Conservation (phyloP, 768 basidiomycete genomes). For the Tulasnella sp. region DNA sequence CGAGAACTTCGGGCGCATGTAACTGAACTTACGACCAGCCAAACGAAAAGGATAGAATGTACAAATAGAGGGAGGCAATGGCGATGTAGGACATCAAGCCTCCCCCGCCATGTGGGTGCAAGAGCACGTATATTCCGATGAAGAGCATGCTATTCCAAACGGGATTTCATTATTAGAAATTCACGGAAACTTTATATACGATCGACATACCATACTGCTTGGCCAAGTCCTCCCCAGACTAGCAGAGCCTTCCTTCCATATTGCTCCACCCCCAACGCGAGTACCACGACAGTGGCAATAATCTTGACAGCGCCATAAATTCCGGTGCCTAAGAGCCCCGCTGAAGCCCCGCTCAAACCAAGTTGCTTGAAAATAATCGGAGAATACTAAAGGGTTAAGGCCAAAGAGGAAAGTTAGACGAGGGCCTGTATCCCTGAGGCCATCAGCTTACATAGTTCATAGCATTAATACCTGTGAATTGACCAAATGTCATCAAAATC, state of each 20-base stretch:
- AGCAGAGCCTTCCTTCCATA: constrained; percentile 55
- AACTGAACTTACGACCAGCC: constrained; percentile 19
- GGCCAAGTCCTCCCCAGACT: constrained; percentile 44
- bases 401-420: not conserved
- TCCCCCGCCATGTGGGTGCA: constrained; percentile 31
- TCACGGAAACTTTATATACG: not conserved
- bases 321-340: constrained; percentile 63
- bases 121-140: constrained; percentile 38
- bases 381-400: constrained; percentile 31
- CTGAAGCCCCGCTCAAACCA: constrained; percentile 51
- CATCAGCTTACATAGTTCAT: constrained; percentile 38
- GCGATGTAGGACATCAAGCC: constrained; percentile 40
- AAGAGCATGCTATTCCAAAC: constrained; percentile 37
- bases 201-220: constrained; percentile 29
- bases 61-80: constrained; percentile 42
- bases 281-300: constrained; percentile 55
- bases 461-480: constrained; percentile 49
- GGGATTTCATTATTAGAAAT: not conserved
- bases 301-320: constrained; percentile 62
- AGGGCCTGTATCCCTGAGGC: too few species aligned
- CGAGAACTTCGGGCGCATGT: not conserved
- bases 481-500: constrained; percentile 42
- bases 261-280: constrained; percentile 59
- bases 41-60: constrained; percentile 27
- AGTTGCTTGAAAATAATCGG: constrained; percentile 54